Percentiles rank a stretch among this genome's conserved stretches.
Conservation (phyloP, 345 rosid genomes). For the Isatis tinctoria region DNA sequence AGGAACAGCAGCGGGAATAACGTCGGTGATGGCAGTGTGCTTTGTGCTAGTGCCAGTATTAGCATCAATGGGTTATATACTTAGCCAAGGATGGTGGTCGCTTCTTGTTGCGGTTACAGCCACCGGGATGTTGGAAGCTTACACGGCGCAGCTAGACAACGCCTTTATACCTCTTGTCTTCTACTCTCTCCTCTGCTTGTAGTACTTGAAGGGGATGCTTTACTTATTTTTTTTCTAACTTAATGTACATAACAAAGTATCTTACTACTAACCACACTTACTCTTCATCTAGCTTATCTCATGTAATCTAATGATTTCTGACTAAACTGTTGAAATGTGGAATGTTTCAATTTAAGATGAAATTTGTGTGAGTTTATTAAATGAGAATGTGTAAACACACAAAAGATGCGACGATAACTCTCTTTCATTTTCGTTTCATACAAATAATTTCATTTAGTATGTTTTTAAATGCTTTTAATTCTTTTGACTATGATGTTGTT, state of each 20-base stretch:
- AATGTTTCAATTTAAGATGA: background rate
- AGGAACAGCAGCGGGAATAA: constrained; percentile 97
- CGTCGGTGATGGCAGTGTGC: constrained; percentile 80
- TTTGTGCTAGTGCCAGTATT: constrained; percentile 68
- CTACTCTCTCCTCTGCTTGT: constrained; percentile 89
- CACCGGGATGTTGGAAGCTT: constrained; percentile 87
- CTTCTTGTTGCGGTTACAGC: constrained; percentile 62
- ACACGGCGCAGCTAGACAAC: constrained; percentile 88
- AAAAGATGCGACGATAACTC: background rate
- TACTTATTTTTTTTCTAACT: background rate
- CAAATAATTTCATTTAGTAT: background rate
- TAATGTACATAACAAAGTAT: constrained; percentile 15
- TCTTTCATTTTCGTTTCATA: background rate
- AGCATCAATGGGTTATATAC: constrained; percentile 82
- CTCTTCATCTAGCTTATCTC: background rate
- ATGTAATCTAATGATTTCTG: background rate
- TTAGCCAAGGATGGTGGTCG: constrained; percentile 85
- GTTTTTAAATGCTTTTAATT: background rate
- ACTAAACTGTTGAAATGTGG: background rate
- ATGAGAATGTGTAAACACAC: background rate
- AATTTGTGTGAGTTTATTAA: background rate
- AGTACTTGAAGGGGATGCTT: background rate
- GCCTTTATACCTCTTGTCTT: constrained; percentile 94
- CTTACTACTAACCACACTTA: background rate
- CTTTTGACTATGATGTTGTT: background rate